A percentile compares a stretch with the other conserved stretches of the same genome.
Evolutionary conservation across 2,329 filamentous ascomycete genomes (phyloP).

Genomic region (Diaporthe australafricana): DNA sequence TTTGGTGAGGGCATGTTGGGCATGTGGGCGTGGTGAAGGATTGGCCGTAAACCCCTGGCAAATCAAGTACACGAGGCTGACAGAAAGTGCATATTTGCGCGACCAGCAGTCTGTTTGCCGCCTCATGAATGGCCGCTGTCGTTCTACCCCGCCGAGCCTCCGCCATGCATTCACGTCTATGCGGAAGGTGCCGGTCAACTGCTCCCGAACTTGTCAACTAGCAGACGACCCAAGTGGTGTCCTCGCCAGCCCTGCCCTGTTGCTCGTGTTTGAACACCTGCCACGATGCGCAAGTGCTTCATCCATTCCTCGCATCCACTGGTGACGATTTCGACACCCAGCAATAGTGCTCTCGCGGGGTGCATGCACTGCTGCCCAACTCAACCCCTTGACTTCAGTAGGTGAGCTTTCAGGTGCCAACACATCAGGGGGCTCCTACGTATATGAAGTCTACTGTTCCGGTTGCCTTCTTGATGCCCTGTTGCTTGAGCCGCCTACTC

Average conservation of each 20-base stretch:
- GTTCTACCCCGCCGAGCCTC: background rate
- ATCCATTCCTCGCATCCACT: background rate
- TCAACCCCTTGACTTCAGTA: background rate
- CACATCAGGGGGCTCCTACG: background rate
- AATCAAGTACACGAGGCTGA: background rate
- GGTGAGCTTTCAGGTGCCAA: conserved; percentile 3
- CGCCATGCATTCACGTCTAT: background rate
- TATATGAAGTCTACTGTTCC: conserved; percentile 21
- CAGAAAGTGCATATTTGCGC: background rate
- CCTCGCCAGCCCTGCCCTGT: background rate
- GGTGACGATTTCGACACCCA: background rate
- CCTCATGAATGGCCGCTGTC: background rate
- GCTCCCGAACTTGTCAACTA: background rate
- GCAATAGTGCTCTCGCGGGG: background rate
- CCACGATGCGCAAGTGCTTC: background rate
- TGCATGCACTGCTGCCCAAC: conserved; percentile 32
- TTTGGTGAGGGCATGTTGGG: background rate
- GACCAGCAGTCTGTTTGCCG: background rate
- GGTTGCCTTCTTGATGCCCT: conserved; percentile 18
- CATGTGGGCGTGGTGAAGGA: background rate
- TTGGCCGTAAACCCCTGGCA: background rate
- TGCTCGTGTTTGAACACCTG: background rate
- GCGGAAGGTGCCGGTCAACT: background rate
- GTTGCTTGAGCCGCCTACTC: conserved; percentile 5
- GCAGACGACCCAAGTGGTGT: conserved; percentile 9